Conservation (phyloP, 306 rosid species). For the Morella rubra region DNA sequence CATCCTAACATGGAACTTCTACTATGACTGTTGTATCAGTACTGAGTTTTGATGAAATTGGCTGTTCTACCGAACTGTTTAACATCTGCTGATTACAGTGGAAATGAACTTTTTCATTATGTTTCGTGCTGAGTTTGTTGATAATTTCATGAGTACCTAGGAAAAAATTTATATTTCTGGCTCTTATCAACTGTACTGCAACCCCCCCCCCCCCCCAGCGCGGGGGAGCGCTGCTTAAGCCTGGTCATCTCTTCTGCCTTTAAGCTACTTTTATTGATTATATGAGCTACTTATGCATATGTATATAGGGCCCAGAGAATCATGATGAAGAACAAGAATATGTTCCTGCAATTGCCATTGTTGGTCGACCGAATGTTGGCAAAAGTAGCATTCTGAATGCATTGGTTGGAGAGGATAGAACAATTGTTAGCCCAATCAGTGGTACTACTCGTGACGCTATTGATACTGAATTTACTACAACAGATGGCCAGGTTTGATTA, state of each 20-base stretch:
- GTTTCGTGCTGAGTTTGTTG: background rate
- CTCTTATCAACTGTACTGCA: background rate
- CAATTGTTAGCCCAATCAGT: constrained; percentile 97
- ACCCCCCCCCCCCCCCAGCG: too few species aligned
- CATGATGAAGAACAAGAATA: constrained; percentile 64
- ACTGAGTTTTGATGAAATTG: background rate
- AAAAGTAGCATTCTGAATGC: constrained; percentile 98
- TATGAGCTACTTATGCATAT: constrained; percentile 18
- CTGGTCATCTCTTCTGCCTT: constrained; percentile 4
- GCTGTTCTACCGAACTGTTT: background rate
- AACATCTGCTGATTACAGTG: background rate
- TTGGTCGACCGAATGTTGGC: constrained; percentile 99
- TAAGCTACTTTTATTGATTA: constrained; percentile 4
- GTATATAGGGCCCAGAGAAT: constrained; percentile 46
- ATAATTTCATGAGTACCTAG: background rate
- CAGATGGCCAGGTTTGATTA: constrained; percentile 87
- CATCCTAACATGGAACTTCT: constrained; percentile 18
- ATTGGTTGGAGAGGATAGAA: constrained; percentile 89
- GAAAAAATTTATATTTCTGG: background rate
- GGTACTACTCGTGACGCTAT: constrained; percentile 99
- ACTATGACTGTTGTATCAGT: background rate
- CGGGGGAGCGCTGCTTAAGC: constrained; percentile 15
- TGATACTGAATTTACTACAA: constrained; percentile 85
- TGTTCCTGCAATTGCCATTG: constrained; percentile 90
- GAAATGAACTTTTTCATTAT: background rate